Evolutionary conservation across 192 early-diverging fungal species (phyloP).

Genomic region (Chytriomyces sp.): DNA sequence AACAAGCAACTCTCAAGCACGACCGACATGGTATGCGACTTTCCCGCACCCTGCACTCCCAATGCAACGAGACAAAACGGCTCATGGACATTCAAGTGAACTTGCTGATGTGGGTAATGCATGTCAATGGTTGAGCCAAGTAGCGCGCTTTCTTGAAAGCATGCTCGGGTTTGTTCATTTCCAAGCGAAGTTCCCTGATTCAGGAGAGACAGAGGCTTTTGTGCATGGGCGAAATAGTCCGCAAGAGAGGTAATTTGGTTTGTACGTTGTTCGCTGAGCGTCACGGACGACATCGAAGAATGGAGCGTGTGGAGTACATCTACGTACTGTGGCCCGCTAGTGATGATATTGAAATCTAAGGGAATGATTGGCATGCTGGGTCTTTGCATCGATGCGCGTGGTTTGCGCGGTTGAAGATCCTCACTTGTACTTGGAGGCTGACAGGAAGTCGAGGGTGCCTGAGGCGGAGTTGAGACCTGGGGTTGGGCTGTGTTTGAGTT

Average conservation of each 20-base stretch:
- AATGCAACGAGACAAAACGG: slow-evolving; percentile 40
- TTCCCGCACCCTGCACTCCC: slow-evolving; percentile 42
- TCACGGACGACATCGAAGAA: too few species aligned
- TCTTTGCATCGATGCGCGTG: too few species aligned
- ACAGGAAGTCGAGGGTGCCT: too few species aligned
- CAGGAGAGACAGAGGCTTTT: not conserved
- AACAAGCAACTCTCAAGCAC: slow-evolving; percentile 37
- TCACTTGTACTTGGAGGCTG: too few species aligned
- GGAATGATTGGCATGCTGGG: too few species aligned
- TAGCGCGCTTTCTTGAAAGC: not conserved
- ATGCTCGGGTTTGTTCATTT: not conserved
- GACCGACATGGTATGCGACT: slow-evolving; percentile 37
- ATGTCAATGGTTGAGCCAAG: not conserved
- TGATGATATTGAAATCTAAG: too few species aligned
- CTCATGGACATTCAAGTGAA: slow-evolving; percentile 36
- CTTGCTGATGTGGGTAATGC: not conserved
- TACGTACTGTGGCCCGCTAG: too few species aligned
- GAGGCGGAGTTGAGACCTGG: too few species aligned
- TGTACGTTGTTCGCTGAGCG: too few species aligned
- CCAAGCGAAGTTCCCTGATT: not conserved
- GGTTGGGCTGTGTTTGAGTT: too few species aligned
- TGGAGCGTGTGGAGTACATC: too few species aligned
- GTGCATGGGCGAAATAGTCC: not conserved
- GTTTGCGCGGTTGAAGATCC: too few species aligned
- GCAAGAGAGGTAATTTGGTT: not conserved